These are phyloP conservation scores for Epichloe sp. DNA, from an alignment of 2,329 filamentous ascomycete genomes.

Conservation along the genomic window DNA sequence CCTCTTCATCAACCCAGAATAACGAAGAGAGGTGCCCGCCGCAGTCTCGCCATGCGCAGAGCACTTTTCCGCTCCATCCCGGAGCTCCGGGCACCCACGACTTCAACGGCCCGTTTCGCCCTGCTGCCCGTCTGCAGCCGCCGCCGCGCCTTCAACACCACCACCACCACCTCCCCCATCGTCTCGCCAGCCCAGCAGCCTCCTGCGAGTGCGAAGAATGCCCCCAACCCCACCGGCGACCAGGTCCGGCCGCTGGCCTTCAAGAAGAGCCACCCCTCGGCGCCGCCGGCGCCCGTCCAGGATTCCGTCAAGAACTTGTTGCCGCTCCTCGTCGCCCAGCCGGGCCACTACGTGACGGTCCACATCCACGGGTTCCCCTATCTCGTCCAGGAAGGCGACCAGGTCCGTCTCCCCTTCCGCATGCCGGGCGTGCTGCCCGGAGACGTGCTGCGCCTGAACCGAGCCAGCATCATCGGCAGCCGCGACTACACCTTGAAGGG, in stretches of 20 bases:
- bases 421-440: conserved; percentile 68
- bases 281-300: conserved; percentile 30
- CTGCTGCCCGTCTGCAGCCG: conserved; percentile 15
- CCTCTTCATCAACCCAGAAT: neutral
- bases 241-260: conserved; percentile 23
- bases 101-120: conserved; percentile 10
- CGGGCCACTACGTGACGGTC: conserved; percentile 63
- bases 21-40: neutral
- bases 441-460: conserved; percentile 77
- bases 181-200: conserved; percentile 26
- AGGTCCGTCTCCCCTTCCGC: conserved; percentile 63
- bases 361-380: conserved; percentile 72
- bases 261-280: conserved; percentile 24
- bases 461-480: conserved; percentile 69
- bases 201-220: conserved; percentile 24
- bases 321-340: conserved; percentile 59
- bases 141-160: conserved; percentile 31
- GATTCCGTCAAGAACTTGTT: conserved; percentile 48
- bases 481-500: conserved; percentile 85
- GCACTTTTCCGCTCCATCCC: conserved; percentile 49
- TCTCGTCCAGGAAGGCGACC: conserved; percentile 65
- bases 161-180: conserved; percentile 31
- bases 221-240: conserved; percentile 21
- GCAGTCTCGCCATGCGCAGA: conserved; percentile 35
- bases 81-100: conserved; percentile 38